A percentile compares a stretch with the other conserved stretches of the same genome.
These are phyloP conservation scores for Ceriops decandra DNA, from an alignment of 345 rosid species.

Conservation along the genomic window DNA sequence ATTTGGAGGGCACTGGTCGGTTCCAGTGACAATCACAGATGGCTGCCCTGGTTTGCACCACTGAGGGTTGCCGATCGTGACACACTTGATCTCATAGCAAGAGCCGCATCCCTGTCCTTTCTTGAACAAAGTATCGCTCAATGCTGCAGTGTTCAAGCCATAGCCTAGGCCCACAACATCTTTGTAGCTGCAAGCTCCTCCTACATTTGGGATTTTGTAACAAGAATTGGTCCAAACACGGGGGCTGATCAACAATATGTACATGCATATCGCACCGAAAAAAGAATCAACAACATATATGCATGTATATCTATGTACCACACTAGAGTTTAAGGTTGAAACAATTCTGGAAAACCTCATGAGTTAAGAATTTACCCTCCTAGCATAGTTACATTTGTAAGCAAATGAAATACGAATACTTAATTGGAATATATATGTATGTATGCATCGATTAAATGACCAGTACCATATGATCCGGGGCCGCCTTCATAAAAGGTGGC, in stretches of 20 bases:
- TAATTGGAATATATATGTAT: too few species aligned
- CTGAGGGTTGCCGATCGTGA: slow-evolving; percentile 16
- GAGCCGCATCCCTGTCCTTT: slow-evolving; percentile 47
- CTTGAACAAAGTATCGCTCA: slow-evolving; percentile 44
- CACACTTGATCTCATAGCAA: slow-evolving; percentile 49
- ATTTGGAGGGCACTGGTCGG: slow-evolving; percentile 79
- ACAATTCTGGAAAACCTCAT: too few species aligned
- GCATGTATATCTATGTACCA: too few species aligned
- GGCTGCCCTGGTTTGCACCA: slow-evolving; percentile 57
- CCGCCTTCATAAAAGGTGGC: slow-evolving; percentile 58
- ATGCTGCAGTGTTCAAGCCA: slow-evolving; percentile 44
- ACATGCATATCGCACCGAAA: too few species aligned
- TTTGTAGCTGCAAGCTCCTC: slow-evolving; percentile 54
- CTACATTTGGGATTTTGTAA: slow-evolving; percentile 14
- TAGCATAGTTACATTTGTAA: too few species aligned
- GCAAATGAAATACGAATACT: too few species aligned
- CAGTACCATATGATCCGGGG: slow-evolving; percentile 40
- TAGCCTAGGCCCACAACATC: slow-evolving; percentile 42
- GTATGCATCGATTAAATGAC: background rate
- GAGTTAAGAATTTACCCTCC: too few species aligned
- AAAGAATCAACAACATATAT: too few species aligned
- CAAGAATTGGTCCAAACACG: too few species aligned
- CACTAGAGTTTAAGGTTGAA: too few species aligned
- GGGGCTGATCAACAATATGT: too few species aligned
- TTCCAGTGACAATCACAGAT: slow-evolving; percentile 59